Base-by-base conservation (phyloP, 257 asterid genomes). In the Linderniella brevidens region DNA sequence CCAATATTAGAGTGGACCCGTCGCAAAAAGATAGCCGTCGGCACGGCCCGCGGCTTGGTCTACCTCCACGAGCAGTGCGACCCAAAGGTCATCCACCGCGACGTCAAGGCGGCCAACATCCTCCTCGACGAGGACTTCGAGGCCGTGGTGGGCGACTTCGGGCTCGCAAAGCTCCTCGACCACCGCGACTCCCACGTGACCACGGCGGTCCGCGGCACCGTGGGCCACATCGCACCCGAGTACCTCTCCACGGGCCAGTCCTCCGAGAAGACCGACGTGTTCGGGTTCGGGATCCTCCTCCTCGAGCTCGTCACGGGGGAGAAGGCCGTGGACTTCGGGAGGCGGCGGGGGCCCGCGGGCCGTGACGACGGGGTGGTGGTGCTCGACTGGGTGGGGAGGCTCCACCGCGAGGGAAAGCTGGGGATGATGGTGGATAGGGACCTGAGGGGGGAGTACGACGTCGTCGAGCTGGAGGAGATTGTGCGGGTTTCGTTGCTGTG, bases 181-280 rank as follows among this genome's bases (percentile, higher is more conserved):
- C 95, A 83, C 58, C 76, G 67, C 0, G 95, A 87, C 45, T 77
- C 97, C 53, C 97, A 87, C 25, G 97, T 87, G 32, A 79, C 97
- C 8, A 87, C 97, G 0, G 95, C 97, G 37, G 97, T 82, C 14
- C 77, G 95, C n/a, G 97, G 97, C 54, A 87, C 95, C 0, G 74
- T 87, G 9, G 95, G 97, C n/a, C 95, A 87, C 68, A 87, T 87
- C 55, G 95, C 97, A 36, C 95, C 95, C 0, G 97, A 87, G 40
- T 82, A 87, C 46, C 55, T 87, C 50, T 87, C 79, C 8, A 82
- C 97, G 0, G 95, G 95, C 19, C 97, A 87, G 58, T 86, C 96
- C 0, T 86, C 96, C 0, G 96, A 86, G 64, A 86, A 86, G 64
- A 86, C 96, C 0, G 96, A 86, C 32, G 94, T 86, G 8, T 86